Evolutionary conservation across 106 monocot species (phyloP), one percentile per base, ranked within the genome.

Genomic region (Dactylorhiza incarnata): DNA sequence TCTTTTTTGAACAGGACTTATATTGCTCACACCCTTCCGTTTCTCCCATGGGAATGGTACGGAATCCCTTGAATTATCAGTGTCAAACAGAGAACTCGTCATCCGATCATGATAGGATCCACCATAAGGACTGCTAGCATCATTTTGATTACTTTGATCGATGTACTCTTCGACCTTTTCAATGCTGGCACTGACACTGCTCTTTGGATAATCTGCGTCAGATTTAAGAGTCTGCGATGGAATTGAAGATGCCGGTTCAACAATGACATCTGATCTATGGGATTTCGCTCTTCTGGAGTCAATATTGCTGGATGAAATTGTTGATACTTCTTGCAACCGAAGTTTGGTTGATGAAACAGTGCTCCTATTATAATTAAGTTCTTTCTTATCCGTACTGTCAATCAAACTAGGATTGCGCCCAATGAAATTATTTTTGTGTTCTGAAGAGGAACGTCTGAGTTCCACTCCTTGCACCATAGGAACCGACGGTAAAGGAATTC

Each of bases 11-110:
- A 19, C 14, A 17, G 15, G 14, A 26, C 58, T 66, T 5, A 63
- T 50, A 43, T 25, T 53, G 13, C 22, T 22, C 17, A 45, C 26
- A 10, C 47, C 83, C 55, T 48, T 73, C 9, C 73, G 68, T 45
- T 86, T 83, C 73, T 78, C 84, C 95, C 95, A 95, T 13, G 95
- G 95, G 4, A 95, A 78, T 12, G 52, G 55, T 9, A 78, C 80
- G 14, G 82, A 49, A 76, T 22, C 69, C 5, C 59, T 77, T 4
- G 77, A 8, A 51, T 83, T 66, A 52, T 22, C 53, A 68, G 48
- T 44, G 72, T 74, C 53, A 48, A 19, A 11, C 12, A 24, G 79
- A 46, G 63, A 14, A 45, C 66, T 49, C 29, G 76, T 43, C 14
- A 49, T 7, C 11, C 4, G 10, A n/a, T 82, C 68, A 54, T 71